Evolutionary conservation across 2,329 filamentous ascomycete species (phyloP), one percentile per base, ranked within the genome.

Genomic region (Penicillium freii): DNA sequence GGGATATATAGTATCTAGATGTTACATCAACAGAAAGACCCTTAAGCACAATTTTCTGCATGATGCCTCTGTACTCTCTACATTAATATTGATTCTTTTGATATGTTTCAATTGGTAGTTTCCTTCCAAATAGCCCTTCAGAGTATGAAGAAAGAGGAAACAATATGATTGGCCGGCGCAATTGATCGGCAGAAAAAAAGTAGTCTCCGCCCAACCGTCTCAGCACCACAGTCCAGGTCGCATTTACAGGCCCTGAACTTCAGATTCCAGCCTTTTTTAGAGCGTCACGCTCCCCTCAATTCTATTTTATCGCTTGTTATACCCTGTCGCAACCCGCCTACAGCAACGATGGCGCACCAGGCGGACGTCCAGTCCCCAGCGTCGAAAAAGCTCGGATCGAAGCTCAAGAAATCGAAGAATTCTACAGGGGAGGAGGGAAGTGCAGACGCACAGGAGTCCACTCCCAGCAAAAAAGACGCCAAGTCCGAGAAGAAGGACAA

Each of bases 361-460:
- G n/a, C 42, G 34, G 54, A 56, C 27, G 23, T 15, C 27, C 48
- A 53, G 38, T 53, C 54, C 49, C 49, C 84, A 33, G 83, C 84
- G 59, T 87, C 83, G 83, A 85, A 85, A 69, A 77, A 81, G 67
- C 73, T 86, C 54, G 84, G 83, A 36, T 75, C 86, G 59, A 85
- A 85, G 74, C 75, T 84, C 64, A 87, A 85, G 70, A 80, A 79
- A 67, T 77, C 79, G 45, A 77, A 79, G 54, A 62, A 65, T 27
- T 53, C 68, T 27, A 38, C 38, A 29, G 64, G 66, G 23, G 57
- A 61, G 19, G 44, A 51, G 25, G 11, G 27, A 23, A 69, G 75
- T 47, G 59, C 69, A 58, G 63, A 51, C 56, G 51, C 44, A 38
- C 47, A 49, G 13, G 9, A 59, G 19, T n/a, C 53, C 9, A 57